Evolutionary conservation across 371 early-diverging fungal species (phyloP).

Genomic region (Mortierella sp.): DNA sequence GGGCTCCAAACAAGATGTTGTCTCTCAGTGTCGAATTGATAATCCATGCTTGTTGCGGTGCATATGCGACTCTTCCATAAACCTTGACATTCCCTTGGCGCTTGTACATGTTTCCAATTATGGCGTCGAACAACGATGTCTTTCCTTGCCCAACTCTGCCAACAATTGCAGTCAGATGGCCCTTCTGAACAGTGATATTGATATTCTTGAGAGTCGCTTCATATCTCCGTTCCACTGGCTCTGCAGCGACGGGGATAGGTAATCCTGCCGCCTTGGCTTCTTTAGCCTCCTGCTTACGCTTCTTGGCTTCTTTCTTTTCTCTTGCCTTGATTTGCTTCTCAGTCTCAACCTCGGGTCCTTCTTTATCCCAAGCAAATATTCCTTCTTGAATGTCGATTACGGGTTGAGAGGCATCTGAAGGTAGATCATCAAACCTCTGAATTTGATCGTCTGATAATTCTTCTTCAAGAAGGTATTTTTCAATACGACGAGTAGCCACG

Average conservation of each 20-base stretch:
- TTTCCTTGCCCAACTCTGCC: constrained; percentile 86
- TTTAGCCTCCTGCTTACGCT: constrained; percentile 24
- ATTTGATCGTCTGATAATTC: constrained; percentile 76
- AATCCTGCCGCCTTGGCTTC: constrained; percentile 24
- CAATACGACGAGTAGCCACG: constrained; percentile 68
- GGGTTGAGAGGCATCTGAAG: not conserved
- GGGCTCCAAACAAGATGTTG: constrained; percentile 69
- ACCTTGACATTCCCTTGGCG: constrained; percentile 43
- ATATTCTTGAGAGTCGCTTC: constrained; percentile 71
- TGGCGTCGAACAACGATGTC: constrained; percentile 57
- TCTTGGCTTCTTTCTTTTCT: constrained; percentile 56
- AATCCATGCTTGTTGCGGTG: constrained; percentile 86
- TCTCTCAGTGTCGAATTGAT: constrained; percentile 71
- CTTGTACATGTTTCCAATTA: constrained; percentile 62
- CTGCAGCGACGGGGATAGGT: constrained; percentile 1
- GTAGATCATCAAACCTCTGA: constrained; percentile 9
- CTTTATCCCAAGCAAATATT: constrained; percentile 49
- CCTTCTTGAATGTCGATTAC: constrained; percentile 30
- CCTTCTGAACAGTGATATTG: constrained; percentile 67
- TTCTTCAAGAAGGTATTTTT: constrained; percentile 76
- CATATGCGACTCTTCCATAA: constrained; percentile 72
- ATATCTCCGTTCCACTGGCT: constrained; percentile 48
- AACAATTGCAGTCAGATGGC: constrained; percentile 76
- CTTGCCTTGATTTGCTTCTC: constrained; percentile 49
- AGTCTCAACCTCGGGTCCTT: constrained; percentile 29